Evolutionary conservation across 192 early-diverging fungal genomes (phyloP).

Genomic region (Paraglomus occultum): DNA sequence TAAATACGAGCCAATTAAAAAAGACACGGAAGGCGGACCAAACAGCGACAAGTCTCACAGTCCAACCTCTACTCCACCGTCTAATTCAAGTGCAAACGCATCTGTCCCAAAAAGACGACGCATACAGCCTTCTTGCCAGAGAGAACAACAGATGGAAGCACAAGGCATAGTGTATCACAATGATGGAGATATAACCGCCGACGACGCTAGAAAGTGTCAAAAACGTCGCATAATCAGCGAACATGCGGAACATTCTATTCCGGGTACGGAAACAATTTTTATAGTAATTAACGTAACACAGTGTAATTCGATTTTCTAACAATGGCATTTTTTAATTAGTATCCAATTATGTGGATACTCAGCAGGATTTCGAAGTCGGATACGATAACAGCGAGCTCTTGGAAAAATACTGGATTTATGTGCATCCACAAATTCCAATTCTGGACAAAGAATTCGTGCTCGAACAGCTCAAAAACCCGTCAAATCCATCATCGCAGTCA

Average conservation of each 20-base stretch:
- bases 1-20: background rate
- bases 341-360: background rate
- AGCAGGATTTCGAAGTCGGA: slow-evolving; percentile 12
- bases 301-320: background rate
- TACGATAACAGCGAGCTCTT: slow-evolving; percentile 13
- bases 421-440: slow-evolving; percentile 28
- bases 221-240: background rate
- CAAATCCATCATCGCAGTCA: slow-evolving; percentile 2
- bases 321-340: background rate
- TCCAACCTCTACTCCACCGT: background rate
- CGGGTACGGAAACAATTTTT: background rate
- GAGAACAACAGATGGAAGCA: background rate
- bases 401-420: slow-evolving; percentile 15
- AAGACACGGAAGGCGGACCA: background rate
- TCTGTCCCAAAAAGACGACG: background rate
- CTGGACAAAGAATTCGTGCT: slow-evolving; percentile 12
- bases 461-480: slow-evolving; percentile 3
- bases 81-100: too few relatives aligned
- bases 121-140: background rate
- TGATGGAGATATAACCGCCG: too few relatives aligned
- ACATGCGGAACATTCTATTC: background rate
- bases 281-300: background rate
- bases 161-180: too few relatives aligned
- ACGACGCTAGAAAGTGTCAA: too few relatives aligned
- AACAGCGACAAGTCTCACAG: background rate